Conservation (phyloP, 176 grass and related monocot genomes). For the Panicum miliaceum region DNA sequence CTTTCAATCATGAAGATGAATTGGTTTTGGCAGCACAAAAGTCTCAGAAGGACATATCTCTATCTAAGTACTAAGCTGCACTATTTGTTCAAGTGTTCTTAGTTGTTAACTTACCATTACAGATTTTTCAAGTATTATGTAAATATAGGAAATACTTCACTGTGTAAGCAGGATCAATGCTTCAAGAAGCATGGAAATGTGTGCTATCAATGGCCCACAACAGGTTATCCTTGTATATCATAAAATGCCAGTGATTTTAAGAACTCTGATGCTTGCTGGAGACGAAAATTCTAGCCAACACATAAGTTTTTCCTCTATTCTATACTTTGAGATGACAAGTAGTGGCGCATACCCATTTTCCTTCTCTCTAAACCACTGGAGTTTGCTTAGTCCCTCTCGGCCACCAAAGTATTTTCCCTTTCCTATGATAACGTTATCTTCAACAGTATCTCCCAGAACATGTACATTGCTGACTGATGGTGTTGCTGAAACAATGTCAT, state of each 20-base stretch:
- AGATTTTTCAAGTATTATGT: constrained; percentile 3
- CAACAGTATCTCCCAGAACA: constrained; percentile 79
- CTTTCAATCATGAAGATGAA: neutral
- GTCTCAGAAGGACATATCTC: neutral
- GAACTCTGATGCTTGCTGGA: constrained; percentile 6
- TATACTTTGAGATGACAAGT: constrained; percentile 4
- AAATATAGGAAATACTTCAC: constrained; percentile 15
- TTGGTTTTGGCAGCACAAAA: constrained; percentile 10
- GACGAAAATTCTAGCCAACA: constrained; percentile 23
- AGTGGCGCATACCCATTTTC: constrained; percentile 70
- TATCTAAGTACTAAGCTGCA: constrained; percentile 10
- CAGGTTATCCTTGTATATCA: constrained; percentile 4
- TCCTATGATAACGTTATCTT: constrained; percentile 75
- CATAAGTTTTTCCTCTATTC: constrained; percentile 14
- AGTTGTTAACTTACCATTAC: neutral
- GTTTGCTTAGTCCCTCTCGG: constrained; percentile 89
- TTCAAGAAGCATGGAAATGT: constrained; percentile 22
- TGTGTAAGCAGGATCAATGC: constrained; percentile 5
- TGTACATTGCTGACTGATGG: constrained; percentile 87
- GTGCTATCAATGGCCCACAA: neutral
- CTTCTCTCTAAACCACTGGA: constrained; percentile 80
- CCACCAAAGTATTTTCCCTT: constrained; percentile 88
- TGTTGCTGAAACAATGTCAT: constrained; percentile 68
- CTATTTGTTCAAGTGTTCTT: constrained; percentile 2
- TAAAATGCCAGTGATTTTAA: constrained; percentile 19